Percentiles rank a stretch among this genome's conserved stretches.
Evolutionary conservation across 371 early-diverging fungal genomes (phyloP).

Genomic region (Apophysomyces ossiformis): DNA sequence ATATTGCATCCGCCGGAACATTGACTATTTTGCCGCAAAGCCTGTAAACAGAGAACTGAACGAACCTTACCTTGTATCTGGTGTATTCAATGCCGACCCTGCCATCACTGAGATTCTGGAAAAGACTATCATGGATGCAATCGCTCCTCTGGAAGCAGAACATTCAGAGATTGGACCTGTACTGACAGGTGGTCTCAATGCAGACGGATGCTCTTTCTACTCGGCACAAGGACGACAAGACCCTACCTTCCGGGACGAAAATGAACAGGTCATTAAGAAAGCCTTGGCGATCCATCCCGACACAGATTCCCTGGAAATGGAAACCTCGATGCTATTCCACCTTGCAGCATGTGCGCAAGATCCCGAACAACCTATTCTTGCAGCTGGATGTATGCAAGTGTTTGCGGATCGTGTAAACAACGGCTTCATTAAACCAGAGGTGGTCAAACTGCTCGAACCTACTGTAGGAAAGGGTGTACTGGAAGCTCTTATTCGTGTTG

Average conservation of each 20-base stretch:
- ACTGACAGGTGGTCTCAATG: slow-evolving; percentile 77
- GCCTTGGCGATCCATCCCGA: slow-evolving; percentile 60
- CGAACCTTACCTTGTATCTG: slow-evolving; percentile 72
- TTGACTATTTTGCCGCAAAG: slow-evolving; percentile 68
- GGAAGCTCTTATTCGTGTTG: slow-evolving; percentile 66
- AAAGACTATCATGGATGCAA: slow-evolving; percentile 33
- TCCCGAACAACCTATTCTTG: slow-evolving; percentile 61
- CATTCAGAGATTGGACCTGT: slow-evolving; percentile 50
- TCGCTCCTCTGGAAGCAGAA: slow-evolving; percentile 32
- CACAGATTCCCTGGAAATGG: slow-evolving; percentile 89
- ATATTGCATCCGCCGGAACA: slow-evolving; percentile 78
- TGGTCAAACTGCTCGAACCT: slow-evolving; percentile 63
- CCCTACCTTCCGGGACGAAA: slow-evolving; percentile 80
- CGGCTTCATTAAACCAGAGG: slow-evolving; percentile 73
- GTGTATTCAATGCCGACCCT: slow-evolving; percentile 64
- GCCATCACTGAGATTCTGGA: slow-evolving; percentile 56
- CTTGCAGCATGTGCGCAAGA: slow-evolving; percentile 63
- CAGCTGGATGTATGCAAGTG: slow-evolving; percentile 86
- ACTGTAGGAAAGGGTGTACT: slow-evolving; percentile 74
- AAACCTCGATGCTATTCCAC: slow-evolving; percentile 86
- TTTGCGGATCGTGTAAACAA: slow-evolving; percentile 82
- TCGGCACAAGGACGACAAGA: slow-evolving; percentile 87
- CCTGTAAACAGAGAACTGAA: slow-evolving; percentile 32
- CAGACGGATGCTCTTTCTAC: slow-evolving; percentile 92
- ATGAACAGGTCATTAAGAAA: slow-evolving; percentile 63